Conservation (phyloP, 805 yeast genomes). For the Hanseniaspora lachancei region DNA sequence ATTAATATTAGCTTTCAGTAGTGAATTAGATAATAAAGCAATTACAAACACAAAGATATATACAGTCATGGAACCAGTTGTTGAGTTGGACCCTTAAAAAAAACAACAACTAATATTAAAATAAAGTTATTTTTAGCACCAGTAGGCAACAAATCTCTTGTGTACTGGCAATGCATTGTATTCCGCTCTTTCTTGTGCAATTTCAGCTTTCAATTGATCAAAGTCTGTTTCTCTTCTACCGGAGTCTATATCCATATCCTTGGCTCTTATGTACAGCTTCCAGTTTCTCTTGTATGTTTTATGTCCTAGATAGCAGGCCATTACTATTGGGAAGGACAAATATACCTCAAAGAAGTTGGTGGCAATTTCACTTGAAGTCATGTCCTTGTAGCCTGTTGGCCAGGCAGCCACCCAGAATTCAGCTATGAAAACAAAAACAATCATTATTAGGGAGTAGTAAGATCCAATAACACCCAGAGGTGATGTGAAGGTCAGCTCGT, state of each 20-base stretch:
- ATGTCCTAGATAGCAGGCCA: slow-evolving; percentile 45
- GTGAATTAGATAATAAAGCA: not conserved
- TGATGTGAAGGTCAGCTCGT: slow-evolving; percentile 55
- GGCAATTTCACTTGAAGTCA: slow-evolving; percentile 33
- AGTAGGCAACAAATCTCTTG: slow-evolving; percentile 32
- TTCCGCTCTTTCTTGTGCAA: slow-evolving; percentile 39
- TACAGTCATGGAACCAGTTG: not conserved
- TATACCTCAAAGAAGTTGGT: slow-evolving; percentile 50
- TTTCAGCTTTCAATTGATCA: slow-evolving; percentile 39
- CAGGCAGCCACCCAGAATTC: slow-evolving; percentile 75
- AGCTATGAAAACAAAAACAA: slow-evolving; percentile 49
- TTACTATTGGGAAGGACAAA: slow-evolving; percentile 49
- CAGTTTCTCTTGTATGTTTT: slow-evolving; percentile 39
- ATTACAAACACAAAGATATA: too few species aligned
- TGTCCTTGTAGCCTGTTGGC: slow-evolving; percentile 45
- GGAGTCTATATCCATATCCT: slow-evolving; percentile 46
- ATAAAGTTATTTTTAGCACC: slow-evolving; percentile 30
- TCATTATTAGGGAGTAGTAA: slow-evolving; percentile 43
- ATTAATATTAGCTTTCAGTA: not conserved
- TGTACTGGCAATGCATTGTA: slow-evolving; percentile 35
- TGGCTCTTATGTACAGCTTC: slow-evolving; percentile 31
- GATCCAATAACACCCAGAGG: slow-evolving; percentile 62
- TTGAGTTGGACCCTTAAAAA: not conserved
- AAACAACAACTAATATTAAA: not conserved
- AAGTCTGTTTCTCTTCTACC: slow-evolving; percentile 49